These are phyloP conservation scores for Nicotiana noctiflora DNA, from an alignment of 257 asterid species.

Conservation along the genomic window DNA sequence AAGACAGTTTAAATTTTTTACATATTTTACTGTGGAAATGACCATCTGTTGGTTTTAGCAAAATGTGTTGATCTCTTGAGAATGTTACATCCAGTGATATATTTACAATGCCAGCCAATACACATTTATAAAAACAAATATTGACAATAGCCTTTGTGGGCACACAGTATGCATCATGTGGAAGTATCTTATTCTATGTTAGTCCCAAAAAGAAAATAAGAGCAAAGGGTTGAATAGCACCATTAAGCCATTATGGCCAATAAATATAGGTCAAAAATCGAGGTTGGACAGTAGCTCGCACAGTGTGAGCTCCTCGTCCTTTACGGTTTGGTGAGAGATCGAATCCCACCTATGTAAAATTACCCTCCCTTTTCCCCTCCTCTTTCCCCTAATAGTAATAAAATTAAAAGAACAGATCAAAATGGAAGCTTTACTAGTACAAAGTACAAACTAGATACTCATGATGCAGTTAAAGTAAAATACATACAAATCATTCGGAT, in stretches of 20 bases:
- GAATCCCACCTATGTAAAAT: too few species aligned
- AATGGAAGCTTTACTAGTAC: neutral
- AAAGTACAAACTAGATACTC: neutral
- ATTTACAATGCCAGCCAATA: neutral
- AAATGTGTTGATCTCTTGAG: neutral
- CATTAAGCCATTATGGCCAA: neutral
- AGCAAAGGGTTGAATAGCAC: neutral
- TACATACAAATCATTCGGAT: too few species aligned
- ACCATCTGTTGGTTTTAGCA: neutral
- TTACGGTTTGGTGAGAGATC: too few species aligned
- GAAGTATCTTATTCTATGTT: neutral
- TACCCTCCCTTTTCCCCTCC: too few species aligned
- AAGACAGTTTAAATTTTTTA: neutral
- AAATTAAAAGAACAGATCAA: too few species aligned
- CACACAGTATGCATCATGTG: neutral
- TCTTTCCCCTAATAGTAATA: too few species aligned
- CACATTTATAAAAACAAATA: neutral
- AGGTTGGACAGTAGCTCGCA: too few species aligned
- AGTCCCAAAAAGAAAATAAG: neutral
- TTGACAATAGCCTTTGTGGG: neutral
- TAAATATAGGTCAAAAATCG: too few species aligned
- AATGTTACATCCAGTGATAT: neutral
- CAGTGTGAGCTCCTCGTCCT: too few species aligned
- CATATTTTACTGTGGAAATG: neutral
- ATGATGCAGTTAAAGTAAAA: neutral